These are phyloP conservation scores for Rubia yunnanensis DNA, from an alignment of 257 asterid species.

Conservation along the genomic window DNA sequence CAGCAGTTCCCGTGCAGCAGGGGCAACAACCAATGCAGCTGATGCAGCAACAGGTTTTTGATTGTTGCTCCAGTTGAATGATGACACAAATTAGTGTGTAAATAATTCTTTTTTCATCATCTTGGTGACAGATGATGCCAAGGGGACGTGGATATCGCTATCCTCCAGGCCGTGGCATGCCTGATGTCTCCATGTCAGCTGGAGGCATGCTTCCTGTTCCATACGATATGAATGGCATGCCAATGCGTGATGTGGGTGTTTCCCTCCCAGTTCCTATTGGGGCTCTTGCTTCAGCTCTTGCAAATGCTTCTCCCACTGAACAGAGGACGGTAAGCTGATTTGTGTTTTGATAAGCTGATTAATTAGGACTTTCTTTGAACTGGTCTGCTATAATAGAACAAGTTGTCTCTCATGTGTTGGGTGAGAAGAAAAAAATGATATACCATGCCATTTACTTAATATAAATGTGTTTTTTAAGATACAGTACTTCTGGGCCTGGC, in stretches of 20 bases:
- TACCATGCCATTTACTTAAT: no score
- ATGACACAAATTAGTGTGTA: not conserved
- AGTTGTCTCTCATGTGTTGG: no score
- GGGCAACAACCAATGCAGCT: conserved; percentile 71
- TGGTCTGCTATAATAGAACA: no score
- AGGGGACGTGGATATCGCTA: conserved; percentile 82
- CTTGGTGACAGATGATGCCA: conserved; percentile 54
- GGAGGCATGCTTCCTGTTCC: conserved; percentile 78
- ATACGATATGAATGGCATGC: conserved; percentile 75
- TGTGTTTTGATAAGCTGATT: no score
- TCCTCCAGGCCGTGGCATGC: conserved; percentile 73
- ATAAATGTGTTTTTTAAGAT: no score
- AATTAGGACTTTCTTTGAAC: no score
- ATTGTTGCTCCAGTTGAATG: not conserved
- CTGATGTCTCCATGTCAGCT: conserved; percentile 58
- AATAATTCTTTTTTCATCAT: not conserved
- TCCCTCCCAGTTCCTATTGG: conserved; percentile 71
- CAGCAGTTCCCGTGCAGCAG: conserved; percentile 60
- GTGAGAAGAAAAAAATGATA: no score
- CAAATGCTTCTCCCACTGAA: conserved; percentile 78
- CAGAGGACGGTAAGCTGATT: conserved; percentile 64
- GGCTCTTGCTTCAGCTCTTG: conserved; percentile 89
- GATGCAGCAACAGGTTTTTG: conserved; percentile 70
- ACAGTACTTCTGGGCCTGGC: no score
- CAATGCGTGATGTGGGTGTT: conserved; percentile 61